Conservation (phyloP, 2,329 filamentous ascomycete genomes). For the Clarireedia paspali region DNA sequence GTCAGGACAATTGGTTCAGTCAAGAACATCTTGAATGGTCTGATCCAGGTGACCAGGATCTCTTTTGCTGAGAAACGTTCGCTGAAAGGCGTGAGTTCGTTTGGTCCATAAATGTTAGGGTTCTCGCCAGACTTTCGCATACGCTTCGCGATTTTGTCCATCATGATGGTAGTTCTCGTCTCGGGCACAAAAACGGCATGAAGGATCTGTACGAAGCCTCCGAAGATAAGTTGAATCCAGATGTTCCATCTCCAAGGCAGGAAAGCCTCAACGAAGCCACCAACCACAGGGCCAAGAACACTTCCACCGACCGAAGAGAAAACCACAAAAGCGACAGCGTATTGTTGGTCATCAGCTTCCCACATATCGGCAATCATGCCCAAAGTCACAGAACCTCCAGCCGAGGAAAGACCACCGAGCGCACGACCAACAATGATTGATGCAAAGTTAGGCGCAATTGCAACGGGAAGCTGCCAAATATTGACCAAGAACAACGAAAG, state of each 20-base stretch:
- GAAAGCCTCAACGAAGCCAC: conserved; percentile 64
- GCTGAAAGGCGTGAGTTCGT: conserved; percentile 57
- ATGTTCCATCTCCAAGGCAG: conserved; percentile 69
- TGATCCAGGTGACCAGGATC: conserved; percentile 47
- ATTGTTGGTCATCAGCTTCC: conserved; percentile 64
- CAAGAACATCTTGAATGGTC: conserved; percentile 66
- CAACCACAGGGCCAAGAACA: conserved; percentile 69
- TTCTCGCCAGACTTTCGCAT: conserved; percentile 53
- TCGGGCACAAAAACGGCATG: conserved; percentile 69
- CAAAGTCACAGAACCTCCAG: conserved; percentile 65
- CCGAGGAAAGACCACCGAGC: conserved; percentile 62
- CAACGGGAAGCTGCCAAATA: conserved; percentile 66
- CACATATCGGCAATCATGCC: conserved; percentile 72
- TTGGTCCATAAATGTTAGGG: conserved; percentile 57
- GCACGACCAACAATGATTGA: conserved; percentile 63
- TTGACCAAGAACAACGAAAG: conserved; percentile 68
- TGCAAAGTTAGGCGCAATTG: conserved; percentile 64
- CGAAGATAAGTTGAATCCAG: conserved; percentile 80
- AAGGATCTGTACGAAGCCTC: conserved; percentile 57
- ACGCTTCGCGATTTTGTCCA: conserved; percentile 72
- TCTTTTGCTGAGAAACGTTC: conserved; percentile 52
- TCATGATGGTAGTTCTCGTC: conserved; percentile 67
- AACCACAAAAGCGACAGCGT: conserved; percentile 68
- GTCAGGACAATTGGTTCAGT: conserved; percentile 68
- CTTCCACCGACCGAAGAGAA: conserved; percentile 75